These are phyloP conservation scores for Trichoderma simmonsii DNA, from an alignment of 2,329 filamentous ascomycete species.

Conservation along the genomic window DNA sequence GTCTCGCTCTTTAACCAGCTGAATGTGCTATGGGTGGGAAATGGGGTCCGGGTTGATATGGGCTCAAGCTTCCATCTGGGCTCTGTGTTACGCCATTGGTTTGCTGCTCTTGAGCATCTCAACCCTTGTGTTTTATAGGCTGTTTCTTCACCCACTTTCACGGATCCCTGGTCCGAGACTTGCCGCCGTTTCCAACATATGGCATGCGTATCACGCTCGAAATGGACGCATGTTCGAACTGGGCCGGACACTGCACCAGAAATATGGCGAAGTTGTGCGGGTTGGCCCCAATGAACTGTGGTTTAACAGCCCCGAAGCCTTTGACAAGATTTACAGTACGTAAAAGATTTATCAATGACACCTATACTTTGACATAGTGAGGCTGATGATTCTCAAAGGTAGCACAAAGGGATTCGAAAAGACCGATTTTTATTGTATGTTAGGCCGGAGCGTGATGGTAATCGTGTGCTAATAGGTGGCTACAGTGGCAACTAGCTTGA, in stretches of 20 bases:
- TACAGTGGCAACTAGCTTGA: slow-evolving; percentile 45
- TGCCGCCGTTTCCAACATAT: slow-evolving; percentile 46
- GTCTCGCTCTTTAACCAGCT: background rate
- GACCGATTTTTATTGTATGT: slow-evolving; percentile 51
- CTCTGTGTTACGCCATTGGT: background rate
- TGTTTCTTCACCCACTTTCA: slow-evolving; percentile 44
- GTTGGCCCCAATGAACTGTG: slow-evolving; percentile 54
- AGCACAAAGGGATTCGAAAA: slow-evolving; percentile 48
- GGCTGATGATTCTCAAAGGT: slow-evolving; percentile 30
- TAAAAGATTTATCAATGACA: background rate
- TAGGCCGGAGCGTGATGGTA: background rate
- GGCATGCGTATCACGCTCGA: slow-evolving; percentile 46
- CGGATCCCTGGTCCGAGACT: slow-evolving; percentile 45
- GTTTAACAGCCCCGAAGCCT: slow-evolving; percentile 48
- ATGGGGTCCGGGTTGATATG: slow-evolving; percentile 15
- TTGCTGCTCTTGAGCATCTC: slow-evolving; percentile 5
- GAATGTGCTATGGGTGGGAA: background rate
- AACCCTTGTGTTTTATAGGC: slow-evolving; percentile 35
- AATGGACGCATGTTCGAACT: slow-evolving; percentile 42
- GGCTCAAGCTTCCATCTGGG: background rate
- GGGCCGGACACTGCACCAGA: slow-evolving; percentile 42
- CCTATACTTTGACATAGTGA: background rate
- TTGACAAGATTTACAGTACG: slow-evolving; percentile 47
- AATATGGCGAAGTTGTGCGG: slow-evolving; percentile 50
- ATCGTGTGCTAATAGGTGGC: background rate